Evolutionary conservation across 2,329 filamentous ascomycete species (phyloP).

Genomic region (Epichloe gansuensis): DNA sequence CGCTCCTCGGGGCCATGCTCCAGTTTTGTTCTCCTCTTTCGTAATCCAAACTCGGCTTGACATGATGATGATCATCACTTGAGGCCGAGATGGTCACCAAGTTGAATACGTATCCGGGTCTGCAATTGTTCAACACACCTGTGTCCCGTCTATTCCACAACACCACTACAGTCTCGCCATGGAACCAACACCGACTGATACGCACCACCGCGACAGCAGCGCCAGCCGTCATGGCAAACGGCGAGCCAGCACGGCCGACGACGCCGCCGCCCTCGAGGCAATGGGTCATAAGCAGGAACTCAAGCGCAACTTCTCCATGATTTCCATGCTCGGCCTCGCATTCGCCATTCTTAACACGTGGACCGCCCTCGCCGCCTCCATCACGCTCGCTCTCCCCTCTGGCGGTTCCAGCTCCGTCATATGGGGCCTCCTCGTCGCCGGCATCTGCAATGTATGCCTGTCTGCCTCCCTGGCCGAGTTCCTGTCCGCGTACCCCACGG

Average conservation of each 20-base stretch:
- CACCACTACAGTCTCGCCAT: background rate
- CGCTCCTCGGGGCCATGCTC: too few species aligned
- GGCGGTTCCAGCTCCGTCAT: constrained; percentile 61
- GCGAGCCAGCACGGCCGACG: constrained; percentile 11
- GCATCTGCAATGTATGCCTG: constrained; percentile 58
- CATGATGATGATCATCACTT: too few species aligned
- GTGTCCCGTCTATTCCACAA: too few species aligned
- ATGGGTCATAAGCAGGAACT: constrained; percentile 38
- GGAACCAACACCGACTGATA: background rate
- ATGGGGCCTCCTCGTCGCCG: constrained; percentile 53
- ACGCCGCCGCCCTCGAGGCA: constrained; percentile 28
- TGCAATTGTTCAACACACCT: too few species aligned
- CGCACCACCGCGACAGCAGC: background rate
- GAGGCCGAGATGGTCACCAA: too few species aligned
- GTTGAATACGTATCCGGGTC: too few species aligned
- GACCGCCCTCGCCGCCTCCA: constrained; percentile 36
- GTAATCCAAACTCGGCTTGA: too few species aligned
- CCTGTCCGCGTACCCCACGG: constrained; percentile 49
- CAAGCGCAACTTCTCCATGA: constrained; percentile 35
- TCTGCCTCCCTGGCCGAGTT: constrained; percentile 61
- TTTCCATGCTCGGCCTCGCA: constrained; percentile 35
- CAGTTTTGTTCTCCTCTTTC: too few species aligned
- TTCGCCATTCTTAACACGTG: constrained; percentile 39
- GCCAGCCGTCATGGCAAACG: background rate
- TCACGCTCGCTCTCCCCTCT: constrained; percentile 45